Base-by-base conservation (phyloP, 2,329 filamentous ascomycete genomes). In the Macrophomina pseudophaseolina region DNA sequence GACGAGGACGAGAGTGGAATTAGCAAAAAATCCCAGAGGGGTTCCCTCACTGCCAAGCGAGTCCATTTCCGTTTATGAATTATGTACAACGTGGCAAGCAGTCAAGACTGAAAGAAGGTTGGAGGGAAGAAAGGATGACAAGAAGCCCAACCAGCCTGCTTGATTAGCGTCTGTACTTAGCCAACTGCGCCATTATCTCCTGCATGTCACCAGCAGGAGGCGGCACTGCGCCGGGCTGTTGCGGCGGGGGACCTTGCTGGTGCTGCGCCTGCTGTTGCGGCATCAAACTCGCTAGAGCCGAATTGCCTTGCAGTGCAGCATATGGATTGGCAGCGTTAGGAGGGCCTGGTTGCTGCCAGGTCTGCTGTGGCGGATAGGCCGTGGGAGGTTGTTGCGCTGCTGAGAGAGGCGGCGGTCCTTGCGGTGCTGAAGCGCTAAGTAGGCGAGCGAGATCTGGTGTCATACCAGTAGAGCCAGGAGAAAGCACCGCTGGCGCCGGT, bases 101-200 rank as follows among this genome's bases (percentile, higher is more conserved):
- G 42, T 16, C 42, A 2, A 44, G 42, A 14, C 16, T 44, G 8
- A 1, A 14, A 14, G 16, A 44, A 44, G 42, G 11, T 14, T 44
- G 8, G 42, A 44, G 42, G 5, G 16, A n/a, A 16, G 12, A 16
- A 5, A 4, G 3, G 4, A 4, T 44, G 8, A 14, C 11, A 6
- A 44, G 11, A 38, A 38, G 35, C 48, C 5, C 11, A 8, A 30
- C 48, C 18, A n/a, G 12, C 7, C 42, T 44, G 9, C 8, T 30
- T 23, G 16, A 60, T 74, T 72, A 87, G 74, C 88, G 85, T 69
- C 88, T 84, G 73, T 87, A 90, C 71, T 86, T 87, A 54, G 89
- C 86, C 67, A 93, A 80, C 72, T 91, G 88, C 14, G 89, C 88
- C 86, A 93, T 90, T 62, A 93, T 91, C 72, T 91, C 90, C 74